Percentiles rank a stretch among this genome's conserved stretches.
Conservation (phyloP, 2,329 filamentous ascomycete species). For the Ophiostoma sp. region DNA sequence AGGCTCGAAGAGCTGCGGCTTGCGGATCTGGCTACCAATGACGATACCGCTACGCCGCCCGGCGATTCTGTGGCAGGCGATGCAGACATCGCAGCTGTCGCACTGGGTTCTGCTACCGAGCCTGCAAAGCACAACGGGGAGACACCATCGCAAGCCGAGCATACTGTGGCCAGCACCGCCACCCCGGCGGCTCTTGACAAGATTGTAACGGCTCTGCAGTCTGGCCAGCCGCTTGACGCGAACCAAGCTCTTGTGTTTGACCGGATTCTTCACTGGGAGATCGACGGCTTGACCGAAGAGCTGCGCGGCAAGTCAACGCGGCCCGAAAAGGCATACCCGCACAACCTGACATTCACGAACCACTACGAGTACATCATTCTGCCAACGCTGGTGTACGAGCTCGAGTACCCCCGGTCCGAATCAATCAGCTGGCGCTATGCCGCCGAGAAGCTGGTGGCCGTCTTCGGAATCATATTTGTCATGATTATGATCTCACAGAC, state of each 20-base stretch:
- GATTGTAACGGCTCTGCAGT: conserved; percentile 58
- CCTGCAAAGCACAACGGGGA: not conserved
- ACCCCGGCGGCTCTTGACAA: conserved; percentile 42
- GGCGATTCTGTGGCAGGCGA: not conserved
- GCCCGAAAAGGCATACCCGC: conserved; percentile 53
- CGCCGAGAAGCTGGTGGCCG: conserved; percentile 63
- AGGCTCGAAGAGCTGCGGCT: conserved; percentile 37
- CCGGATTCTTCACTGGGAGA: conserved; percentile 60
- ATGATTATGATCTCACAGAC: conserved; percentile 75
- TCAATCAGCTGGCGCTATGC: conserved; percentile 70
- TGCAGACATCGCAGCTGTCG: conserved; percentile 28
- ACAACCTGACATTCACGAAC: conserved; percentile 60
- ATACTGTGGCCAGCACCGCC: not conserved
- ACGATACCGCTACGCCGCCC: conserved; percentile 20
- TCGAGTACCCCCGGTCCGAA: conserved; percentile 66
- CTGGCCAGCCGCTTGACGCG: conserved; percentile 52
- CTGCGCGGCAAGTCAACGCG: conserved; percentile 56
- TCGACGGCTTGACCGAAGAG: conserved; percentile 59
- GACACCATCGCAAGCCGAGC: conserved; percentile 1
- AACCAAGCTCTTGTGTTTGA: conserved; percentile 60
- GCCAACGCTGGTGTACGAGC: conserved; percentile 73
- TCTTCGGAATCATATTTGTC: conserved; percentile 66
- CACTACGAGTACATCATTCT: conserved; percentile 69
- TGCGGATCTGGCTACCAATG: not conserved
- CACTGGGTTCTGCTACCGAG: conserved; percentile 1